These are phyloP conservation scores for Thielaviopsis populi DNA, from an alignment of 2,329 filamentous ascomycete species.

Conservation along the genomic window DNA sequence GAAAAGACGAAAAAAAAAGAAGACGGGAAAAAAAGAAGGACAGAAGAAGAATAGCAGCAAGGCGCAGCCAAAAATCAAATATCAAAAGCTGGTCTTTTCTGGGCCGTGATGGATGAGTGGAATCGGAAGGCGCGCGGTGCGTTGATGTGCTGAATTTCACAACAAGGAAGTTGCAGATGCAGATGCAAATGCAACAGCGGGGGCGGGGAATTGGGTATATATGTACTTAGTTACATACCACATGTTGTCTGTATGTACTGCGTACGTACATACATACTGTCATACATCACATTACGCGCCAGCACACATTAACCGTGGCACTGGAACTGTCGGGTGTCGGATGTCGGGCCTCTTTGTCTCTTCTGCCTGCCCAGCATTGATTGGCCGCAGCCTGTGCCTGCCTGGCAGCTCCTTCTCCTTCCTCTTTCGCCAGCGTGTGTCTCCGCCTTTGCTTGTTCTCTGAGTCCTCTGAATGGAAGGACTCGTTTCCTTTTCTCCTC, in stretches of 20 bases:
- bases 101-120: not conserved
- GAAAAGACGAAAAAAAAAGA: no score
- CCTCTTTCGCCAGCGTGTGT: not conserved
- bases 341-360: no score
- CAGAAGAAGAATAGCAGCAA: no score
- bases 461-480: not conserved
- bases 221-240: not conserved
- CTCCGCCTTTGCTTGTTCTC: not conserved
- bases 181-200: constrained; percentile 2
- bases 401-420: not conserved
- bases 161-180: not conserved
- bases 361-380: not conserved
- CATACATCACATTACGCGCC: not conserved
- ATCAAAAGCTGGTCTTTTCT: not conserved
- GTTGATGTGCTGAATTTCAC: not conserved
- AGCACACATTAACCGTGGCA: not conserved
- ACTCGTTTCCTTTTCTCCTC: not conserved
- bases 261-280: not conserved
- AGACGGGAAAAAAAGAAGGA: no score
- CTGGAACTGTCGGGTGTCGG: no score
- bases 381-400: not conserved
- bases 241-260: not conserved
- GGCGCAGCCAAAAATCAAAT: not conserved
- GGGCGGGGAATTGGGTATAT: constrained; percentile 11
- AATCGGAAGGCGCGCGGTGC: not conserved